These are phyloP conservation scores for Saksenaea oblongispora DNA, from an alignment of 371 early-diverging fungal genomes.

Conservation along the genomic window DNA sequence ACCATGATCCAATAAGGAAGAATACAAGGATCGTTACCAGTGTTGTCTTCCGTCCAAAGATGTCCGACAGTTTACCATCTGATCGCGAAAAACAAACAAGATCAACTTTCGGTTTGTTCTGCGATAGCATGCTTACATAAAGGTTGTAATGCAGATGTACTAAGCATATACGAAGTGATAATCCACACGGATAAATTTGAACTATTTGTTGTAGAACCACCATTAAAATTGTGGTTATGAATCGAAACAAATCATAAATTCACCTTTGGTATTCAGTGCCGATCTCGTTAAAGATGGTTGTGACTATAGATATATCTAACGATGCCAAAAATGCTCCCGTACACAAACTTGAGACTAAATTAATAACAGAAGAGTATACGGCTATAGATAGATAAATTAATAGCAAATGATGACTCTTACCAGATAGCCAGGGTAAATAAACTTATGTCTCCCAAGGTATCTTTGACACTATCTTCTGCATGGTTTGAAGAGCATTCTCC, in stretches of 20 bases:
- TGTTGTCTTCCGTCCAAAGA: constrained; percentile 41
- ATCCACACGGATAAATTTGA: constrained; percentile 67
- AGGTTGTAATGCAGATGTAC: constrained; percentile 74
- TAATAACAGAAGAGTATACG: background rate
- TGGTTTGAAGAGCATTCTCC: background rate
- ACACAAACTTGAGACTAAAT: constrained; percentile 27
- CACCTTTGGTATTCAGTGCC: constrained; percentile 68
- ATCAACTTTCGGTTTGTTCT: background rate
- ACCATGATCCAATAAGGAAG: constrained; percentile 39
- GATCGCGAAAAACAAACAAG: too few species aligned
- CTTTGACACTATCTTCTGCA: background rate
- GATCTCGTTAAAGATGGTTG: constrained; percentile 77
- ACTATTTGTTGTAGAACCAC: constrained; percentile 11
- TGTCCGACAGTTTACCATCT: constrained; percentile 41
- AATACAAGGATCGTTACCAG: constrained; percentile 26
- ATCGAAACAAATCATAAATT: constrained; percentile 13
- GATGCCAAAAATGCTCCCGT: constrained; percentile 66
- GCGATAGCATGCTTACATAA: constrained; percentile 45
- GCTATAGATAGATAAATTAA: background rate
- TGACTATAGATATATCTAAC: constrained; percentile 76
- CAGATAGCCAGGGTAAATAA: background rate
- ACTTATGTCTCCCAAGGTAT: background rate
- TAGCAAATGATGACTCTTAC: background rate
- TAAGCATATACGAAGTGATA: constrained; percentile 71
- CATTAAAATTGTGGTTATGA: background rate